Evolutionary conservation across 2,329 filamentous ascomycete species (phyloP), one percentile per base, ranked within the genome.

Genomic region (Stemphylium beticola): DNA sequence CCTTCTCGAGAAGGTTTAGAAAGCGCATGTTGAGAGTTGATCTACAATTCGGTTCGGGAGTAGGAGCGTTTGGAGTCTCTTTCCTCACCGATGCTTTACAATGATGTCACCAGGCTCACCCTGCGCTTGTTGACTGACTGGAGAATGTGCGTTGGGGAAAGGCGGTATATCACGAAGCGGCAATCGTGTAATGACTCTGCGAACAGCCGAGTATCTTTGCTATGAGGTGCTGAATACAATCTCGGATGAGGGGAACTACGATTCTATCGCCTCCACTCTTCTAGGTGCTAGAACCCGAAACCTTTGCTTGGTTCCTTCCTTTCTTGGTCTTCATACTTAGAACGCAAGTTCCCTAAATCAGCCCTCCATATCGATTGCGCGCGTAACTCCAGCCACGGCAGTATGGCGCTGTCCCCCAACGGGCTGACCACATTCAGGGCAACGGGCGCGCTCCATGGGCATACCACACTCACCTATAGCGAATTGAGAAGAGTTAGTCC

Each of bases 381-480:
- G 75, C 11, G 67, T 76, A 2, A 87, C 84, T 2, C 87, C 87
- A 12, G 67, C 74, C 0, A 76, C 80, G n/a, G 80, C 55, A 8
- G 8, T 48, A 67, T 89, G 85, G 34, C 79, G 9, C 40, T 62
- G 66, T 0, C 87, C 87, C 2, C 87, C 87, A 26, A 90, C 80
- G 0, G 71, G 57, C 1, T 78, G 78, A 2, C 78, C 81, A 59
- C 88, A 91, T 58, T 90, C 82, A 0, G 87, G 86, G 60, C 88
- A 91, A 2, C 70, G 70, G 1, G 86, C 81, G 15, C 65, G 49
- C 67, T 90, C 57, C 84, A 88, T 87, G 0, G 87, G 84, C 79
- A 85, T 84, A 1, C 87, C 87, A 63, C 87, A 89, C 55, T 89
- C 84, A 0, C 86, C 86, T 29, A 89, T 79, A 0, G 85, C 84